These are phyloP conservation scores for Pichia scutulata DNA, from an alignment of 805 yeast species.

Conservation along the genomic window DNA sequence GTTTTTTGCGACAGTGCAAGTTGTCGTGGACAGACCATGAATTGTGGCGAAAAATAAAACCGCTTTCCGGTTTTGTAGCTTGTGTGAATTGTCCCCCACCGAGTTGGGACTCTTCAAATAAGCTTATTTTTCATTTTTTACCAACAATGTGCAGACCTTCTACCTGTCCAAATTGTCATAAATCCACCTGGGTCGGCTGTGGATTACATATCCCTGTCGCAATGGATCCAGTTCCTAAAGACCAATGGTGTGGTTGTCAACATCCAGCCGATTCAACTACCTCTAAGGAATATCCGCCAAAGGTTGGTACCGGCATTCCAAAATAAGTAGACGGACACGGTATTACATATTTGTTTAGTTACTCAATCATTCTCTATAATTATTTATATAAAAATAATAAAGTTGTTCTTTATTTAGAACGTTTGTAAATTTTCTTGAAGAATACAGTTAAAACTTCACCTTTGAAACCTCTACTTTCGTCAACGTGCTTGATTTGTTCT, in stretches of 20 bases:
- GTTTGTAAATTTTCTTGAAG: conserved; percentile 86
- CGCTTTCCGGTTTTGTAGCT: too few species aligned
- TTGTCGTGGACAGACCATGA: background rate
- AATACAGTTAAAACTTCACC: conserved; percentile 77
- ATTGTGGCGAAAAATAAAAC: too few species aligned
- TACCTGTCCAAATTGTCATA: conserved; percentile 26
- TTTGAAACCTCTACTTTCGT: conserved; percentile 92
- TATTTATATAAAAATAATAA: background rate
- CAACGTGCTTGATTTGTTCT: conserved; percentile 58
- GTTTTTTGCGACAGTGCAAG: background rate
- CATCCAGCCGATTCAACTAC: conserved; percentile 22
- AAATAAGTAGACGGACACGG: background rate
- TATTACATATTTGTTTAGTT: background rate
- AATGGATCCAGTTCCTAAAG: conserved; percentile 30
- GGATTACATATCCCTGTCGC: conserved; percentile 37
- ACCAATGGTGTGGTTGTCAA: conserved; percentile 32
- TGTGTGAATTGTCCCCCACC: too few species aligned
- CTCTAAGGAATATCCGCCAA: conserved; percentile 30
- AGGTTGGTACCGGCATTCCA: conserved; percentile 27
- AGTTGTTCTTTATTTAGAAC: conserved; percentile 53
- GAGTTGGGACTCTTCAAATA: background rate
- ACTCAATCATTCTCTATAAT: background rate
- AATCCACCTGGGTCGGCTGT: conserved; percentile 38
- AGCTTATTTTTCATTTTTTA: background rate
- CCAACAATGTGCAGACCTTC: conserved; percentile 31